Percentiles rank a stretch among this genome's conserved stretches.
Evolutionary conservation across 768 basidiomycete species (phyloP).

Genomic region (Russula vinacea): DNA sequence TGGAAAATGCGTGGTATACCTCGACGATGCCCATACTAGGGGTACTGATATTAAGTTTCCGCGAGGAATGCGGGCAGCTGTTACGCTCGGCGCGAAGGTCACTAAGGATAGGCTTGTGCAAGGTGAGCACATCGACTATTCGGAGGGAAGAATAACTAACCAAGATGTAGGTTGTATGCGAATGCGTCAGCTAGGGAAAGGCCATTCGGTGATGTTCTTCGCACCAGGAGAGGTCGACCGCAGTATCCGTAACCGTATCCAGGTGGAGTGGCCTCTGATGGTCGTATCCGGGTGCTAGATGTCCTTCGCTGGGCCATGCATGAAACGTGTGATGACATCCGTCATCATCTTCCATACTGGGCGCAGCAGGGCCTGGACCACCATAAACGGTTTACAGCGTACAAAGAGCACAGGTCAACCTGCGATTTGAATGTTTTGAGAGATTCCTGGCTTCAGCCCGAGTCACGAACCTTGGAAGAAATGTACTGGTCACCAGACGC

Average conservation of each 20-base stretch:
- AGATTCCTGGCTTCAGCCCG: slow-evolving; percentile 15
- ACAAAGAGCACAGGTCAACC: not conserved
- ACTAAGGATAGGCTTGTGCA: slow-evolving; percentile 53
- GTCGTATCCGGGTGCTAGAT: slow-evolving; percentile 10
- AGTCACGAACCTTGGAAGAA: slow-evolving; percentile 22
- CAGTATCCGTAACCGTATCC: slow-evolving; percentile 14
- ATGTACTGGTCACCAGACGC: slow-evolving; percentile 11
- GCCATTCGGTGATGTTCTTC: slow-evolving; percentile 27
- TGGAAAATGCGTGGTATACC: slow-evolving; percentile 46
- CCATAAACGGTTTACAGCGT: slow-evolving; percentile 6
- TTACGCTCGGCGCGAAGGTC: slow-evolving; percentile 50
- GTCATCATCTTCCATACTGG: slow-evolving; percentile 23
- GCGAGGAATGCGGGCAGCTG: slow-evolving; percentile 41
- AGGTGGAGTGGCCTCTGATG: not conserved
- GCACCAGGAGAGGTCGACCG: slow-evolving; percentile 22
- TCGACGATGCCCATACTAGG: slow-evolving; percentile 53
- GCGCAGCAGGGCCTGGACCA: slow-evolving; percentile 21
- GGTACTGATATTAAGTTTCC: slow-evolving; percentile 56
- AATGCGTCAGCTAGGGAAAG: slow-evolving; percentile 27
- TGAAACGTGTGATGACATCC: slow-evolving; percentile 26
- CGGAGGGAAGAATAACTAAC: not conserved
- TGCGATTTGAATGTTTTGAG: not conserved
- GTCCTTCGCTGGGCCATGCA: slow-evolving; percentile 27
- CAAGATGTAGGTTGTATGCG: slow-evolving; percentile 22
- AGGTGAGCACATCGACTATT: slow-evolving; percentile 36